These are phyloP conservation scores for Fusarium staphyleae DNA, from an alignment of 2,329 filamentous ascomycete species.

Conservation along the genomic window DNA sequence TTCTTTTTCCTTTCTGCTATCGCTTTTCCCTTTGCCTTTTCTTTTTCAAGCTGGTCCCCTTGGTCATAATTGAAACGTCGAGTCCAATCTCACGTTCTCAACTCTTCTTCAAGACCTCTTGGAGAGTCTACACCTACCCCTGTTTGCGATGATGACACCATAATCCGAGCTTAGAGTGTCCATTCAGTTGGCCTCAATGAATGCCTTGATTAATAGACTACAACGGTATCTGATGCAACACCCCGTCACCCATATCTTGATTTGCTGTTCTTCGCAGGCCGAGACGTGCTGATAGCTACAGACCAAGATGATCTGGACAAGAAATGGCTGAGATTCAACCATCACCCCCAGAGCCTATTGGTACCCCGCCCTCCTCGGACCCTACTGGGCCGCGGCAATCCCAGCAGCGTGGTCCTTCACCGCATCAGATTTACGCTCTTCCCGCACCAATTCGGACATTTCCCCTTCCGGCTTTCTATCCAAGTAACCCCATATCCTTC, in stretches of 20 bases:
- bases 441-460: conserved; percentile 82
- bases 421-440: conserved; percentile 80
- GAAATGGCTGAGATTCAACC: conserved; percentile 54
- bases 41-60: too few relatives aligned
- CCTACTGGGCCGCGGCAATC: conserved; percentile 29
- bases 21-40: too few relatives aligned
- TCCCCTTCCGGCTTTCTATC: conserved; percentile 86
- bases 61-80: not conserved
- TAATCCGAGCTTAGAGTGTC: conserved; percentile 64
- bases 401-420: conserved; percentile 51
- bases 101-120: conserved; percentile 13
- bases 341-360: conserved; percentile 32
- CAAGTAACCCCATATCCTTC: conserved; percentile 89
- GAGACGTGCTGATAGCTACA: conserved; percentile 27
- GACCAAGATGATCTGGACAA: conserved; percentile 56
- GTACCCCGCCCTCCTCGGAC: conserved; percentile 32
- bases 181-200: conserved; percentile 68
- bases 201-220: conserved; percentile 80
- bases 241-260: conserved; percentile 30
- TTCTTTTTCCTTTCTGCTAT: not conserved
- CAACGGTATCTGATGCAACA: conserved; percentile 90
- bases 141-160: conserved; percentile 66
- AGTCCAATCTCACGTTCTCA: not conserved
- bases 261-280: not conserved
- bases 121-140: conserved; percentile 19